Base-by-base conservation (phyloP, 1,284 basidiomycete genomes). In the Meira miltonrushii region DNA sequence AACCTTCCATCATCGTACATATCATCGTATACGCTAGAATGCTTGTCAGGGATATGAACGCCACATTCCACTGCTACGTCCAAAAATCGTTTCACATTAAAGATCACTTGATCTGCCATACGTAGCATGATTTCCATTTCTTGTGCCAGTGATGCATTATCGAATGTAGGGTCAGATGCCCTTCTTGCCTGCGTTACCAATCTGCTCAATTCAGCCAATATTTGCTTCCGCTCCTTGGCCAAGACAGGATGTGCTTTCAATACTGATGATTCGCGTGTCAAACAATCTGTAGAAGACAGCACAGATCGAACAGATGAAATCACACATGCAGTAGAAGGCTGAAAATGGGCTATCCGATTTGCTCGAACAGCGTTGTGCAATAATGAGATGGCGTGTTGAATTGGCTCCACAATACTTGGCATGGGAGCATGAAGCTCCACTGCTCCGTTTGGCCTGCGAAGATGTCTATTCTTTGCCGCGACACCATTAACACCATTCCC, bases 261-360 rank as follows among this genome's bases (percentile, higher is more conserved):
- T 12, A 88, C 80, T 0, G 83, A 82, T 0, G 90, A 88, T 62
- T 94, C 90, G 59, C 90, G 88, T 39, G 86, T 86, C 25, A 96
- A 82, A 65, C 92, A 95, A 62, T 89, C 89, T 12, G 91, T 88
- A 10, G 88, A 85, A 25, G 87, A 85, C 43, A 98, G 83, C 15
- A 94, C 87, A 23, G 87, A 85, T n/a, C 94, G 88, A 40, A 98
- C 91, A 56, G 90, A 90, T 2, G 91, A 92, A 69, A 98, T 94
- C 66, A 97, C 89, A 55, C 88, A 92, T 12, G 83, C 82, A 1
- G 82, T 82, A 1, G 82, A 80, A 0, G 83, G 82, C 56, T 82
- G 81, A 70, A 89, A 92, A 79, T 92, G 90, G 0, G 86, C 80
- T n/a, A 86, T 80, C 33, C 89, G 85, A 66, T 87, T 86, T 28